Conservation (phyloP, 805 yeast genomes). For the Yamadazyma takamatsuzukensis region DNA sequence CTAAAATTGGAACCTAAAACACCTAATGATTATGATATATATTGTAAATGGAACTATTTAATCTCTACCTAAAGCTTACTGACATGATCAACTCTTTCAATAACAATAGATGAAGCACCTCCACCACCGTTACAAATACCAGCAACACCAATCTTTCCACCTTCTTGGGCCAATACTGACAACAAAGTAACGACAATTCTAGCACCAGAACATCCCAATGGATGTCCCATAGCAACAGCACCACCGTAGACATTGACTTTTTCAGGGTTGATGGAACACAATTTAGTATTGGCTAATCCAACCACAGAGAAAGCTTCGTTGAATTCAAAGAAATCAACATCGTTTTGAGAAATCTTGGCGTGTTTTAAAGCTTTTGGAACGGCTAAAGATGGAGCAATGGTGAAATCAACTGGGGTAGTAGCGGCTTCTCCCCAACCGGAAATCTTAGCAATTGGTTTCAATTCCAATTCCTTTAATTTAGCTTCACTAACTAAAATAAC, state of each 20-base stretch:
- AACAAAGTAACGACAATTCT: constrained; percentile 83
- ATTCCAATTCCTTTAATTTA: constrained; percentile 78
- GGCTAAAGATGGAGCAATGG: constrained; percentile 93
- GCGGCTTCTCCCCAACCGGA: constrained; percentile 99
- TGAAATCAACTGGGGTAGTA: constrained; percentile 89
- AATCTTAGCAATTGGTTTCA: constrained; percentile 87
- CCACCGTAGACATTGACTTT: constrained; percentile 92
- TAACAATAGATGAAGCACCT: constrained; percentile 91
- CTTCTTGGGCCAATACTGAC: constrained; percentile 79
- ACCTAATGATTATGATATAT: too few relatives aligned
- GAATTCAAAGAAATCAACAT: constrained; percentile 89
- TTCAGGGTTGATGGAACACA: constrained; percentile 55
- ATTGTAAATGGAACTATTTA: too few relatives aligned
- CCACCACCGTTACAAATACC: constrained; percentile 99
- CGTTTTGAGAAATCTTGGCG: constrained; percentile 60
- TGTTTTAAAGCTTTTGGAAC: constrained; percentile 93
- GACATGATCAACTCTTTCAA: constrained; percentile 56
- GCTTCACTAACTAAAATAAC: constrained; percentile 79
- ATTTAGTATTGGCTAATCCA: constrained; percentile 82
- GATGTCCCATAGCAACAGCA: constrained; percentile 94
- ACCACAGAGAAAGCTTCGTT: constrained; percentile 98
- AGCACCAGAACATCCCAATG: constrained; percentile 95
- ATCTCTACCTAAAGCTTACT: constrained; percentile 38
- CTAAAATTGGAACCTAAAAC: too few relatives aligned
- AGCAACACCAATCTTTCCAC: constrained; percentile 81